A percentile compares a stretch with the other conserved stretches of the same genome.
Evolutionary conservation across 78 protist genomes (phyloP).

Genomic region (Dictyostelium brefeldianum): DNA sequence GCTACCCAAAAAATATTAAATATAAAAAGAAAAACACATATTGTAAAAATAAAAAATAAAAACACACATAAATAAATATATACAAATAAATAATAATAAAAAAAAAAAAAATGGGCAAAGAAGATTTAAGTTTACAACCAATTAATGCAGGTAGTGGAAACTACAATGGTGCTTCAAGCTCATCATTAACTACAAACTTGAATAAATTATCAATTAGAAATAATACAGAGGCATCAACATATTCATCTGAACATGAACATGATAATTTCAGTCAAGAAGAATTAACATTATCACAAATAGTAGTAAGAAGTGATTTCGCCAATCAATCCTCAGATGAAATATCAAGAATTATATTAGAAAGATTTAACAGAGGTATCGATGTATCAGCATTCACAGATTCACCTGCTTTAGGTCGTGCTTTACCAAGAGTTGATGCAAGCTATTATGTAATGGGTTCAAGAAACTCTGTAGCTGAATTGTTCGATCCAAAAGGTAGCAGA

Average conservation of each 20-base stretch:
- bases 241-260: slow-evolving; percentile 14
- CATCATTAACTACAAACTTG: no score
- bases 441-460: slow-evolving; percentile 34
- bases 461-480: slow-evolving; percentile 40
- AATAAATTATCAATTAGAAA: no score
- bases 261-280: not conserved
- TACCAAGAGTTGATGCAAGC: not conserved
- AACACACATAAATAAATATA: no score
- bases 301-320: slow-evolving; percentile 37
- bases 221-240: not conserved
- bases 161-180: no score
- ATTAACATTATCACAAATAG: not conserved
- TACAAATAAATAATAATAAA: no score
- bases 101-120: no score
- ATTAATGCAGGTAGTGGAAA: no score
- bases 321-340: slow-evolving; percentile 22
- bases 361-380: slow-evolving; percentile 23
- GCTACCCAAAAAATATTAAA: no score
- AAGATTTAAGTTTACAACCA: no score
- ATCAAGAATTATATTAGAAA: slow-evolving; percentile 28
- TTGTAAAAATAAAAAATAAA: no score
- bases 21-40: no score
- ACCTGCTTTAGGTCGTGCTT: slow-evolving; percentile 45
- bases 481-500: slow-evolving; percentile 48
- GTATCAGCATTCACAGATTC: slow-evolving; percentile 52